Percentiles rank a stretch among this genome's conserved stretches.
These are phyloP conservation scores for Moniliella sp. DNA, from an alignment of 1,284 basidiomycete genomes.

Conservation along the genomic window DNA sequence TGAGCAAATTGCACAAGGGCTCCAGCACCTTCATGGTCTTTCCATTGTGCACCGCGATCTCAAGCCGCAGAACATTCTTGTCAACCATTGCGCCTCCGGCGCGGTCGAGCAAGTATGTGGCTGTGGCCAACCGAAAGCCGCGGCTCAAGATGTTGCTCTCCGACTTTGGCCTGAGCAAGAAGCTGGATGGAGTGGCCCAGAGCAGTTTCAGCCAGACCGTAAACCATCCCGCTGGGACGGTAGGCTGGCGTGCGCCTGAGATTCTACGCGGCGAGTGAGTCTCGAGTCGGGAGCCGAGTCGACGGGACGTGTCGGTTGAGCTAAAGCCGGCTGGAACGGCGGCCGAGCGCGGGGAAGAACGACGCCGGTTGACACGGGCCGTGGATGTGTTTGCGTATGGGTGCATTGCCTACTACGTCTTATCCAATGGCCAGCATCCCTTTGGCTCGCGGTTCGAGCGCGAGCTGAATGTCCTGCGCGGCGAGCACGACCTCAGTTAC, in stretches of 20 bases:
- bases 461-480: conserved; percentile 29
- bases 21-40: conserved; percentile 73
- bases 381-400: conserved; percentile 31
- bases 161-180: conserved; percentile 31
- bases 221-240: conserved; percentile 28
- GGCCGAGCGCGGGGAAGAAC: conserved; percentile 6
- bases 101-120: too few relatives aligned
- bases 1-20: conserved; percentile 65
- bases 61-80: conserved; percentile 90
- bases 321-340: conserved; percentile 2
- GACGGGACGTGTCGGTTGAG: conserved; percentile 8
- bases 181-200: conserved; percentile 25
- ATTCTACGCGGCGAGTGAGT: conserved; percentile 23
- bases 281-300: conserved; percentile 13
- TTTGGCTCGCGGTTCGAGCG: conserved; percentile 28
- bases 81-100: too few relatives aligned
- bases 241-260: conserved; percentile 31
- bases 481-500: conserved; percentile 11
- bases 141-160: conserved; percentile 29
- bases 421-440: conserved; percentile 28
- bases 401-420: conserved; percentile 28
- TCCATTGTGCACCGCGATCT: conserved; percentile 95
- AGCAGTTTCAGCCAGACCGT: conserved; percentile 29
- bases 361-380: conserved; percentile 23
- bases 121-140: conserved; percentile 34